Evolutionary conservation across 352 stramenopile species (phyloP), one percentile per base, ranked within the genome.

Genomic region (Saprolegnia diclina): DNA sequence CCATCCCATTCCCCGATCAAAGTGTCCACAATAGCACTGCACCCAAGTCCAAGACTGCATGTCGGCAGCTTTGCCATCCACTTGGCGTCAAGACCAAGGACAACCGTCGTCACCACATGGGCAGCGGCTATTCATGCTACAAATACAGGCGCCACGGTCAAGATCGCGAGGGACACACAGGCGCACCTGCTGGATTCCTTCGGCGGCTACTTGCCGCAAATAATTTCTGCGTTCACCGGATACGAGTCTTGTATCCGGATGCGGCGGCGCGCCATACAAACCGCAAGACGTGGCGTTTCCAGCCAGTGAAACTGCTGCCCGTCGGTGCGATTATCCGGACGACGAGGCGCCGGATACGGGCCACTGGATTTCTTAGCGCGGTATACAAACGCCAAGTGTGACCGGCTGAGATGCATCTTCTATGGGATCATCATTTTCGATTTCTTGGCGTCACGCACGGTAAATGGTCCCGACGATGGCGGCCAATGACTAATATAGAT

Each of bases 261-360:
- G 42, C 18, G 3, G 18, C 42, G 3, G 42, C 18, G 42, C 13
- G 42, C 13, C 10, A 48, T 48, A 48, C 42, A 48, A 48, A 48
- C 42, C 13, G 42, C 42, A 48, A 48, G 18, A n/a, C 13, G 42
- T 14, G 42, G 42, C 42, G 42, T 48, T 48, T 48, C 18, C 42
- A 48, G 42, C 42, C 42, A 48, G 42, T 48, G 42, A 48, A 48
- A 48, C 42, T 48, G 42, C 42, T 48, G 42, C 42, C 42, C 42
- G 11, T 48, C 42, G 42, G 11, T n/a, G 42, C 18, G 42, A n/a
- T 14, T 48, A 48, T 48, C 42, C 42, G 42, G 42, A 48, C 18
- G 42, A 48, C 42, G 13, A 35, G 29, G 42, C 4, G 11, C 42
- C 42, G 42, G 42, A 48, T 48, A 48, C 42, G 13, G 42, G 42